These are phyloP conservation scores for Trematosphaeria pertusa DNA, from an alignment of 2,329 filamentous ascomycete species.

Conservation along the genomic window DNA sequence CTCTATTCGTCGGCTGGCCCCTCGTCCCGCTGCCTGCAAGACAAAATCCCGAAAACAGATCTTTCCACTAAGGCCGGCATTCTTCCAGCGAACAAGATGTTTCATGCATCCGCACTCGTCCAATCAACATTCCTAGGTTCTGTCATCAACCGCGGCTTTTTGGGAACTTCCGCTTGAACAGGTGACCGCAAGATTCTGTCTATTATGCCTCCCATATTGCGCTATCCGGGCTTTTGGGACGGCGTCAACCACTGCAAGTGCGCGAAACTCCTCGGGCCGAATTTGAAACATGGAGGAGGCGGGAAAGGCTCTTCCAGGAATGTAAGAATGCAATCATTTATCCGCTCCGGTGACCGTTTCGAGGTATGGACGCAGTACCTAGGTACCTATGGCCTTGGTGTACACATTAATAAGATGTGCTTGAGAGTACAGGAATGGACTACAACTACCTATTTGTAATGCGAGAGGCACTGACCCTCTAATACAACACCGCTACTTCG, in stretches of 20 bases:
- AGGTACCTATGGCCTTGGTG: too few species aligned
- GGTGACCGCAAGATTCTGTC: slow-evolving; percentile 10
- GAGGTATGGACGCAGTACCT: too few species aligned
- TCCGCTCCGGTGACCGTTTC: too few species aligned
- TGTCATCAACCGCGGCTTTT: slow-evolving; percentile 2
- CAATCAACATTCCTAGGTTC: slow-evolving; percentile 7
- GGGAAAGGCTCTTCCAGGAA: too few species aligned
- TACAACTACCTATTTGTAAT: too few species aligned
- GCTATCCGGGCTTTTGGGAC: slow-evolving; percentile 1
- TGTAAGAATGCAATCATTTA: too few species aligned
- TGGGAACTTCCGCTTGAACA: neutral
- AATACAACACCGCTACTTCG: too few species aligned
- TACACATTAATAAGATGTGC: too few species aligned
- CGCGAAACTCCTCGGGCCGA: neutral
- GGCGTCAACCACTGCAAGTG: neutral
- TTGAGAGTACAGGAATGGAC: too few species aligned
- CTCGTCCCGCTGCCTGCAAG: slow-evolving; percentile 10
- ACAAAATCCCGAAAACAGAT: slow-evolving; percentile 15
- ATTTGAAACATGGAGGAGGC: too few species aligned
- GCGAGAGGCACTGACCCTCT: too few species aligned
- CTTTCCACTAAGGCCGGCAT: slow-evolving; percentile 10
- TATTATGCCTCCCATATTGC: slow-evolving; percentile 14
- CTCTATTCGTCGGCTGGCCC: slow-evolving; percentile 11
- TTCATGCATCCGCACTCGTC: neutral
- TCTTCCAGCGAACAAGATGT: slow-evolving; percentile 17